Conservation (phyloP, 2,329 filamentous ascomycete species). For the Alternaria sp. region DNA sequence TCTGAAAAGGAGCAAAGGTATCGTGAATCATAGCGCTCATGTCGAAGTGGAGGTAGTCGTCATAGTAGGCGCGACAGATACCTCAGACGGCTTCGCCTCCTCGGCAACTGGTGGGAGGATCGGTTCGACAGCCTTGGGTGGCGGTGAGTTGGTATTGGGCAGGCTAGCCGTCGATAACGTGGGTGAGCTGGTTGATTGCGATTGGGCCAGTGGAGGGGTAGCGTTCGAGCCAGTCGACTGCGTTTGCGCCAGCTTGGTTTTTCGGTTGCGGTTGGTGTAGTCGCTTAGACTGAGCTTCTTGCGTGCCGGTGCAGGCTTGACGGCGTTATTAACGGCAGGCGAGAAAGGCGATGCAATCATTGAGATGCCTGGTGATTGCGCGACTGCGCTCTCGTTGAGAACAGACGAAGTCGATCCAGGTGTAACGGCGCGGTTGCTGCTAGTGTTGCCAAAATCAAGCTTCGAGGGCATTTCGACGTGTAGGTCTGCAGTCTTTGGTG, state of each 20-base stretch:
- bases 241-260: conserved; percentile 47
- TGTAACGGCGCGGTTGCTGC: conserved; percentile 24
- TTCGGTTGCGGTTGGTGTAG: conserved; percentile 55
- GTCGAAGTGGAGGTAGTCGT: conserved; percentile 26
- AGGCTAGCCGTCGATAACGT: conserved; percentile 42
- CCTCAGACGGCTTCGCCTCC: conserved; percentile 26
- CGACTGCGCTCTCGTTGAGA: conserved; percentile 25
- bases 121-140: conserved; percentile 34
- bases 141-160: conserved; percentile 36
- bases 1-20: conserved; percentile 30
- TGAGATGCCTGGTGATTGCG: conserved; percentile 37
- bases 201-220: conserved; percentile 29
- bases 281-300: conserved; percentile 61
- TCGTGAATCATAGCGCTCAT: conserved; percentile 34
- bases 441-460: conserved; percentile 28
- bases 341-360: conserved; percentile 42
- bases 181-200: conserved; percentile 40
- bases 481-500: conserved; percentile 29
- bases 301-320: conserved; percentile 51
- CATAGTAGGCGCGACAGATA: conserved; percentile 13
- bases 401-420: conserved; percentile 32
- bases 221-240: conserved; percentile 30
- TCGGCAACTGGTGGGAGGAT: conserved; percentile 35
- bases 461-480: conserved; percentile 40
- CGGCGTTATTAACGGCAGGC: conserved; percentile 49